Conservation (phyloP, 2,329 filamentous ascomycete genomes). For the Meredithiella fracta region DNA sequence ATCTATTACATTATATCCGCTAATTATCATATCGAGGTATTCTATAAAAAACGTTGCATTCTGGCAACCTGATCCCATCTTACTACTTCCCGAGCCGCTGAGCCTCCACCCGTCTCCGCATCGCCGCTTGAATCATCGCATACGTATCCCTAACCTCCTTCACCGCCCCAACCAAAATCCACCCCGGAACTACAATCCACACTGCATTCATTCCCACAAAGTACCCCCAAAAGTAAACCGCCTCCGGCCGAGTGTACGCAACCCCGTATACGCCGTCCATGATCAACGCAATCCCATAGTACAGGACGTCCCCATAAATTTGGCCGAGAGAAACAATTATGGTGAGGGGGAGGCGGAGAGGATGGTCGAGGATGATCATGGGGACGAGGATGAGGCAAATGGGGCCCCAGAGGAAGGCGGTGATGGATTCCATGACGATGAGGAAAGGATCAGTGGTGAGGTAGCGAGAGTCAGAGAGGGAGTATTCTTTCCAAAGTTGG, state of each 20-base stretch:
- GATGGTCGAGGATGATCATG: constrained; percentile 27
- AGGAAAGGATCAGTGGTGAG: constrained; percentile 35
- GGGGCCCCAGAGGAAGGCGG: constrained; percentile 36
- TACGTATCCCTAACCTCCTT: constrained; percentile 15
- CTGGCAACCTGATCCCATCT: too few species aligned
- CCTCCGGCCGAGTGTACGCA: constrained; percentile 34
- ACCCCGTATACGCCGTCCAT: constrained; percentile 25
- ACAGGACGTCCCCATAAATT: constrained; percentile 36
- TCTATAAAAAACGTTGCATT: too few species aligned
- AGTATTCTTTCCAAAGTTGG: constrained; percentile 43
- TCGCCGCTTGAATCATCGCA: constrained; percentile 4
- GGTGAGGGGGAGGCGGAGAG: constrained; percentile 33
- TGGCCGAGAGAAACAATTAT: constrained; percentile 30
- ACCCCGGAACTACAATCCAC: constrained; percentile 34
- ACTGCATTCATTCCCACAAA: constrained; percentile 35
- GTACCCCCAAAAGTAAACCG: constrained; percentile 36
- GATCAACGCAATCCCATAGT: constrained; percentile 32
- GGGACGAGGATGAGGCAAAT: constrained; percentile 32
- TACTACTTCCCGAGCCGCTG: not conserved
- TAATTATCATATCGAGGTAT: too few species aligned
- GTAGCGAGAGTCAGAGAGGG: constrained; percentile 40
- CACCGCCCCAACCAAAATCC: constrained; percentile 21
- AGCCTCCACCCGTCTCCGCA: constrained; percentile 1
- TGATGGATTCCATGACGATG: constrained; percentile 39
- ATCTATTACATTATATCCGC: too few species aligned